Evolutionary conservation across 202 grass and related monocot genomes (phyloP).

Genomic region (Bolboschoenoplectus hybrid): DNA sequence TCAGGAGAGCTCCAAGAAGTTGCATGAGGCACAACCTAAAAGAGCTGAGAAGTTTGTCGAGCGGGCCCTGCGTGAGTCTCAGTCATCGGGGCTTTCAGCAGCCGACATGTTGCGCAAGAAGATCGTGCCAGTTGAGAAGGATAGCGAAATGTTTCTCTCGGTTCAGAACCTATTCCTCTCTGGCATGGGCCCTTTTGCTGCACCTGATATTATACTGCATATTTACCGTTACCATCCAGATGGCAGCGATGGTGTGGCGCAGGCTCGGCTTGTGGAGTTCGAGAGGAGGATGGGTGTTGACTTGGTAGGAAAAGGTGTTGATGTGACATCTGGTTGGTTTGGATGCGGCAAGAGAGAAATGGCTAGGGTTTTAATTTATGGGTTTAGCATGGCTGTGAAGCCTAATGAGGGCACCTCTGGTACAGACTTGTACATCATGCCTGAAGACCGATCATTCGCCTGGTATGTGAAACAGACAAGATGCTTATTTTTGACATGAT

Average conservation of each 20-base stretch:
- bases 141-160: constrained; percentile 51
- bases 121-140: constrained; percentile 62
- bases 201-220: constrained; percentile 55
- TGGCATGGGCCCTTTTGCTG: constrained; percentile 72
- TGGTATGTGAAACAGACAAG: constrained; percentile 47
- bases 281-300: constrained; percentile 64
- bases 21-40: constrained; percentile 32
- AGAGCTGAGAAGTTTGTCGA: constrained; percentile 32
- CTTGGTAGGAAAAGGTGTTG: constrained; percentile 60
- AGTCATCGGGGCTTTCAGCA: constrained; percentile 28
- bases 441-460: constrained; percentile 64
- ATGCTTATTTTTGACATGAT: constrained; percentile 17
- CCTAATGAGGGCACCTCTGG: constrained; percentile 46
- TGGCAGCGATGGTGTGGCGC: constrained; percentile 60
- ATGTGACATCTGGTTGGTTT: constrained; percentile 72
- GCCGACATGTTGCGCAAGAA: constrained; percentile 65
- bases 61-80: not conserved
- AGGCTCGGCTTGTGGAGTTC: constrained; percentile 68
- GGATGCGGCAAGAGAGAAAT: constrained; percentile 74
- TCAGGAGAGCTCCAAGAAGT: constrained; percentile 50
- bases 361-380: constrained; percentile 72
- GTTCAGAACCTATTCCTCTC: constrained; percentile 64
- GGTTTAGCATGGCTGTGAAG: constrained; percentile 55
- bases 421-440: constrained; percentile 62
- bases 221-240: constrained; percentile 66